Evolutionary conservation across 2,329 filamentous ascomycete genomes (phyloP).

Genomic region (Phoma sp.): DNA sequence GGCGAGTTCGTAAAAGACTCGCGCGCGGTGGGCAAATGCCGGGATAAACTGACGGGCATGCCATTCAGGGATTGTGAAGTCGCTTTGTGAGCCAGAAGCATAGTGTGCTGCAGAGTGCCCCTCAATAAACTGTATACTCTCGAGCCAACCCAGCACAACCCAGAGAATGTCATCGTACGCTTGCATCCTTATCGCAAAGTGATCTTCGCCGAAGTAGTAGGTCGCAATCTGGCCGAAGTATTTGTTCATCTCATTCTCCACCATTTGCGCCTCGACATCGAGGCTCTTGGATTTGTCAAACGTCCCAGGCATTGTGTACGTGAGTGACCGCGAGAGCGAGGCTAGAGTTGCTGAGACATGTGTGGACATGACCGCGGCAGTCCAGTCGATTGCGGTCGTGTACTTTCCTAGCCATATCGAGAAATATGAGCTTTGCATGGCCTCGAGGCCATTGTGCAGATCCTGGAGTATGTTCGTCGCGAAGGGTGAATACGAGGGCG

Average conservation of each 20-base stretch:
- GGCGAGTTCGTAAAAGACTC: constrained; percentile 85
- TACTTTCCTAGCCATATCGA: constrained; percentile 79
- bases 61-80: constrained; percentile 58
- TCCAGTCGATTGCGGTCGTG: constrained; percentile 92
- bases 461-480: constrained; percentile 38
- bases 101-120: constrained; percentile 73
- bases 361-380: constrained; percentile 82
- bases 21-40: constrained; percentile 81
- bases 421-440: constrained; percentile 82
- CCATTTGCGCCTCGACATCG: constrained; percentile 54
- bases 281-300: constrained; percentile 37
- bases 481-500: constrained; percentile 2
- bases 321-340: constrained; percentile 71
- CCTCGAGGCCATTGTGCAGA: constrained; percentile 66
- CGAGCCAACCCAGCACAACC: constrained; percentile 92
- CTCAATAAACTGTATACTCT: constrained; percentile 77
- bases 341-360: constrained; percentile 76
- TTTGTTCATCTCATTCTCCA: constrained; percentile 81
- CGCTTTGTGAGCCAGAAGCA: constrained; percentile 24
- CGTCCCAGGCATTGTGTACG: constrained; percentile 50
- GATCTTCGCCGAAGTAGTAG: constrained; percentile 88
- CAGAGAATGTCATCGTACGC: constrained; percentile 95
- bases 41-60: constrained; percentile 78
- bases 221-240: constrained; percentile 80
- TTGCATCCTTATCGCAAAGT: constrained; percentile 74